Conservation (phyloP, 805 yeast genomes). For the Pichia rugopelliculosa region DNA sequence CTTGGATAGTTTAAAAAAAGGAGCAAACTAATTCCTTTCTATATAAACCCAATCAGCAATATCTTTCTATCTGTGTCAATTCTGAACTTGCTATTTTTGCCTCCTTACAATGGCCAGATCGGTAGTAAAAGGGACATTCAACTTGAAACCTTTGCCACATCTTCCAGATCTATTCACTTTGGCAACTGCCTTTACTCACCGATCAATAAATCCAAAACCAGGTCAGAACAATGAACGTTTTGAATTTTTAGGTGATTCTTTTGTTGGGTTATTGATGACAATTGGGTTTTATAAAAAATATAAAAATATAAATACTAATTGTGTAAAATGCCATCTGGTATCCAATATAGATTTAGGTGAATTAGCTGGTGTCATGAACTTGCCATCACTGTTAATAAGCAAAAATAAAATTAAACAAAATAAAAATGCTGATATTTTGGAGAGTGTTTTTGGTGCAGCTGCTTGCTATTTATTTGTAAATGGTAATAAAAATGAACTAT, state of each 20-base stretch:
- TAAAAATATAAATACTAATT: neutral
- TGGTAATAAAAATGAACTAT: too few relatives aligned
- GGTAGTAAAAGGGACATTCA: too few relatives aligned
- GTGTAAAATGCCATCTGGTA: neutral
- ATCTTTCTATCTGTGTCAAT: too few relatives aligned
- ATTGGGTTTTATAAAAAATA: neutral
- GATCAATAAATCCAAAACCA: neutral
- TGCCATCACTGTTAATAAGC: neutral
- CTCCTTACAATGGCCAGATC: neutral
- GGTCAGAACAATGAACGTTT: conserved; percentile 2
- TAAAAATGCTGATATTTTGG: conserved; percentile 2
- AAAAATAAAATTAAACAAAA: too few relatives aligned
- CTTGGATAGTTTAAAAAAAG: too few relatives aligned
- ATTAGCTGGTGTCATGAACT: neutral
- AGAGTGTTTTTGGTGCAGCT: neutral
- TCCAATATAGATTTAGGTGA: neutral
- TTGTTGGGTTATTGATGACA: neutral
- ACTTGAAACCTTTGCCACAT: neutral
- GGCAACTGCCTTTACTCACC: neutral
- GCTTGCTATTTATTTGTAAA: neutral
- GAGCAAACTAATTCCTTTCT: too few relatives aligned
- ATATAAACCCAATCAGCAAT: too few relatives aligned
- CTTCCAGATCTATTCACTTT: neutral
- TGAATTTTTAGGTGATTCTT: conserved; percentile 5
- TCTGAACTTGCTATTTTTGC: too few relatives aligned